Percentiles rank a stretch among this genome's conserved stretches.
Conservation (phyloP, 306 rosid species). For the Prosopis cineraria region DNA sequence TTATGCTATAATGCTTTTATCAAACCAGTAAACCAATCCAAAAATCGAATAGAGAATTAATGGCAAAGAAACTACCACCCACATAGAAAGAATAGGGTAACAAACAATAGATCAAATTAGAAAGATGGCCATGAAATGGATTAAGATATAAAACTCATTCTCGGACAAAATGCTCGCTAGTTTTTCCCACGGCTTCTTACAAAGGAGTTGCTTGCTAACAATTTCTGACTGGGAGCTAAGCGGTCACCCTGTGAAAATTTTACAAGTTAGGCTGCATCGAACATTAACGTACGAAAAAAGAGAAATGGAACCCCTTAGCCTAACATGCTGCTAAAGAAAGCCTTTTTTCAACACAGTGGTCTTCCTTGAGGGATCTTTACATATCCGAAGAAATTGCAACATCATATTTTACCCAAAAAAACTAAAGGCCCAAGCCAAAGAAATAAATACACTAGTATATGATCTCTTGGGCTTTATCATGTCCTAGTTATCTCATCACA, state of each 20-base stretch:
- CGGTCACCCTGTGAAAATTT: constrained; percentile 75
- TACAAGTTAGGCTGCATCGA: constrained; percentile 18
- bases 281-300: constrained; percentile 28
- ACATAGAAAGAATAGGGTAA: constrained; percentile 6
- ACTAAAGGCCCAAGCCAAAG: background rate
- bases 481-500: background rate
- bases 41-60: constrained; percentile 18
- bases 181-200: constrained; percentile 74
- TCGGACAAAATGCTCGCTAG: constrained; percentile 40
- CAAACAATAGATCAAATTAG: background rate
- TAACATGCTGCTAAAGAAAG: constrained; percentile 7
- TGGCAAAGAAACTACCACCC: constrained; percentile 5
- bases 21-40: constrained; percentile 30
- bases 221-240: constrained; percentile 57
- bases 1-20: constrained; percentile 31
- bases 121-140: constrained; percentile 19
- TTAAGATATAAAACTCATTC: constrained; percentile 26
- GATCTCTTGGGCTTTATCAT: background rate
- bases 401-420: background rate
- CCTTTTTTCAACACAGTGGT: constrained; percentile 8
- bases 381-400: background rate
- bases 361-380: constrained; percentile 9
- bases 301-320: background rate
- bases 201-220: constrained; percentile 60
- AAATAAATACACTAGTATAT: background rate